Percentiles rank a stretch among this genome's conserved stretches.
phyloP scores from a whole-genome alignment of 1,284 basidiomycete species.

The Tilletia horrida region DNA sequence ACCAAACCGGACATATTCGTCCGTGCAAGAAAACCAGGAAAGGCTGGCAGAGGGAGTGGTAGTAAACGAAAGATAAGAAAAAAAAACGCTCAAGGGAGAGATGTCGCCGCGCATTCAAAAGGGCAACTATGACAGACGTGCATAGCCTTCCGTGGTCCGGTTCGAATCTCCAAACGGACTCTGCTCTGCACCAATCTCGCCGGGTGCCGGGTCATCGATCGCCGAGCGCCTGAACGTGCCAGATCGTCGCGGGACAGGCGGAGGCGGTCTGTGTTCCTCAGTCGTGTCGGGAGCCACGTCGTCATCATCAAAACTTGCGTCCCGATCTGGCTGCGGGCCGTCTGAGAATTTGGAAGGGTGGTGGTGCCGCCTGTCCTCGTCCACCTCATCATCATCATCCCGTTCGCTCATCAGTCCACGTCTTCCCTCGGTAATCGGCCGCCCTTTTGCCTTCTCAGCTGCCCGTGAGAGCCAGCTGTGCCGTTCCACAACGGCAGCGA shows the following conservation, averaged over 20 bases:
- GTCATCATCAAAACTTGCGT: not conserved
- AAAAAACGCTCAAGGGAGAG: not conserved
- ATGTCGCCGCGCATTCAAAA: not conserved
- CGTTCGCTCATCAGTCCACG: slow-evolving; percentile 16
- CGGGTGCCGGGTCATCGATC: not conserved
- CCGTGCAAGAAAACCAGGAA: not conserved
- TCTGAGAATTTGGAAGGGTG: not conserved
- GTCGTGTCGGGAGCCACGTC: slow-evolving; percentile 1
- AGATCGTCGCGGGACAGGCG: not conserved
- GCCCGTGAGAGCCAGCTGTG: slow-evolving; percentile 37
- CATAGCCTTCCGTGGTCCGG: not conserved
- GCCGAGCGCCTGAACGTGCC: not conserved
- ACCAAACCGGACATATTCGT: not conserved
- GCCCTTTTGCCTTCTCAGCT: slow-evolving; percentile 13
- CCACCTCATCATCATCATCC: slow-evolving; percentile 16
- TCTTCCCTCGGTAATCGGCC: slow-evolving; percentile 14
- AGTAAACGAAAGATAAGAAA: not conserved
- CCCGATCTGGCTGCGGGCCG: not conserved
- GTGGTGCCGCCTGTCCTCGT: slow-evolving; percentile 9
- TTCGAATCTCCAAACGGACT: slow-evolving; percentile 9
- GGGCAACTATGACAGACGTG: not conserved
- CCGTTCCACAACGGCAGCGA: slow-evolving; percentile 34
- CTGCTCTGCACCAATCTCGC: not conserved
- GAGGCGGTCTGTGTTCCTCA: not conserved
- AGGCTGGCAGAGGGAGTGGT: not conserved